Conservation (phyloP, 2,329 filamentous ascomycete genomes). For the Neonectria neomacrospora region DNA sequence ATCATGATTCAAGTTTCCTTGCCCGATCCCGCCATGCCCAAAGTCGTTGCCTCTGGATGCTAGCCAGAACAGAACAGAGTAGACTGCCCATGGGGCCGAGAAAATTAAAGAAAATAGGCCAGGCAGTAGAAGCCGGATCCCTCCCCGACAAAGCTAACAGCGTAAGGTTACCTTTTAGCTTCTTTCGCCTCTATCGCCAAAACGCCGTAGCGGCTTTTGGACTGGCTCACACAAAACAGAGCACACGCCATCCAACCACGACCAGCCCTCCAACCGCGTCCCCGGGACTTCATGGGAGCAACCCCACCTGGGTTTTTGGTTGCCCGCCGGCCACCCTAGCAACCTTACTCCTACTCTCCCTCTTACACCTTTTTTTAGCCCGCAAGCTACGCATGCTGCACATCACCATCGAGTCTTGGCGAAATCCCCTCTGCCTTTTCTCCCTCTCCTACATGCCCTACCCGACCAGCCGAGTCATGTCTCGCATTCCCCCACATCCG, state of each 20-base stretch:
- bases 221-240: not conserved
- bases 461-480: constrained; percentile 41
- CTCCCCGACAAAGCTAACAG: constrained; percentile 4
- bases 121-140: not conserved
- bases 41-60: not conserved
- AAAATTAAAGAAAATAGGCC: not conserved
- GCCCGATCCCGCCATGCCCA: constrained; percentile 2
- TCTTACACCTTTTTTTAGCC: constrained; percentile 8
- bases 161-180: constrained; percentile 9
- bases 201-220: not conserved
- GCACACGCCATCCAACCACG: constrained; percentile 7
- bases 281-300: constrained; percentile 1
- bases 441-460: constrained; percentile 6
- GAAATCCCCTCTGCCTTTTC: constrained; percentile 3
- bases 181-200: constrained; percentile 15
- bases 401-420: constrained; percentile 26
- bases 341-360: constrained; percentile 1
- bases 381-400: constrained; percentile 14
- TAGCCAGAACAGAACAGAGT: not conserved
- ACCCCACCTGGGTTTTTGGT: constrained; percentile 8
- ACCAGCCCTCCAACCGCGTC: constrained; percentile 13
- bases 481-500: constrained; percentile 38
- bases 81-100: not conserved
- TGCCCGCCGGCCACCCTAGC: constrained; percentile 10
- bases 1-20: not conserved